Base-by-base conservation (phyloP, 768 basidiomycete species). In the Leccinum longicurvipes region DNA sequence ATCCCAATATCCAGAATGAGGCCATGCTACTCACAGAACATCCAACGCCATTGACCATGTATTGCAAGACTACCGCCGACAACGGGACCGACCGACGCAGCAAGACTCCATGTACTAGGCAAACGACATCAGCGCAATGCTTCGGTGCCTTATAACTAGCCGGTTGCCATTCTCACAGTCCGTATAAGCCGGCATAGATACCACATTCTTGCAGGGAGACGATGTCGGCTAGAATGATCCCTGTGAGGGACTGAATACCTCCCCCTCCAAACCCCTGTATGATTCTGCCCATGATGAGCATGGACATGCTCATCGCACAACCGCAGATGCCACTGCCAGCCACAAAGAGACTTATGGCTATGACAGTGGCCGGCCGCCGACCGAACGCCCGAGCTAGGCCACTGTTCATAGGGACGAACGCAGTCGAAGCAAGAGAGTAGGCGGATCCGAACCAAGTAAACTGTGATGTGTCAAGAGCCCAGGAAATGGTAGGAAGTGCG, bases 251-350 rank as follows among this genome's bases (percentile, higher is more conserved):
- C 14, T 34, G 32, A 34, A 34, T 10, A 10, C 32, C 32, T 9
- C 32, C 32, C 14, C 67, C 71, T 4, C 76, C 76, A 4, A 74
- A 55, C 6, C 74, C 75, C 59, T 76, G 75, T 23, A 76, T 56
- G 71, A 73, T 65, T 21, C 80, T 67, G 3, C 72, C 78, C 1
- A 65, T 75, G 39, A 80, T 77, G 7, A 79, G 60, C 63, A 73
- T 69, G 17, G 60, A 56, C 72, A 81, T 76, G 51, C 41, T 75
- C 5, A 68, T 70, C 0, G 77, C 74, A 0, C 74, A 71, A 0
- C 79, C 81, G 17, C 68, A 71, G 9, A 34, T 34, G 14, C 32
- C 32, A 34, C 25, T 47, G 17, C 46, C 46, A 2, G 28, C 15
- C 28, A 27, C 27, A 12, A 47, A 28, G 25, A 47, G 17, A 28